A percentile compares a stretch with the other conserved stretches of the same genome.
phyloP scores from a whole-genome alignment of 306 rosid genomes.

The Fagus crenata region DNA sequence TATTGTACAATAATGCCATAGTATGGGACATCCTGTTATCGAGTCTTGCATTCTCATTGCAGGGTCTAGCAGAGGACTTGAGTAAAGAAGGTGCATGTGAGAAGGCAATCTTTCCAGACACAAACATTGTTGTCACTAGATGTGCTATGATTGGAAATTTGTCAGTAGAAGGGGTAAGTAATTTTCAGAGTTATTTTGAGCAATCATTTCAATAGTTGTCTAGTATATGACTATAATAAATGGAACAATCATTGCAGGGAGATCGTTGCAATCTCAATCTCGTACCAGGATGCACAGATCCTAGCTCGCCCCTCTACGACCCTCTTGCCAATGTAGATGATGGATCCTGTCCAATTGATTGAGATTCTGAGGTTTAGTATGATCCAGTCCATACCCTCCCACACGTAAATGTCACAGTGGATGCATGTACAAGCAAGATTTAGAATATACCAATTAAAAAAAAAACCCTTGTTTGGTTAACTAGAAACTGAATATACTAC shows the following conservation, averaged over 20 bases:
- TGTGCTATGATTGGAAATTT: constrained; percentile 82
- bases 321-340: constrained; percentile 92
- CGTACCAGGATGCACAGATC: constrained; percentile 78
- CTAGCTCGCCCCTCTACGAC: constrained; percentile 54
- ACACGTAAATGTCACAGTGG: neutral
- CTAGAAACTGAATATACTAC: neutral
- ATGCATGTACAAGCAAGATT: neutral
- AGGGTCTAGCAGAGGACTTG: constrained; percentile 84
- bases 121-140: constrained; percentile 44
- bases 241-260: constrained; percentile 53
- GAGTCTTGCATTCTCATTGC: constrained; percentile 8
- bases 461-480: constrained; percentile 16
- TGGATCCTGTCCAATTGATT: constrained; percentile 68
- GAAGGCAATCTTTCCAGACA: constrained; percentile 80
- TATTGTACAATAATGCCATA: neutral
- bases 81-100: constrained; percentile 89
- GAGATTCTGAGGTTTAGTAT: constrained; percentile 47
- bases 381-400: constrained; percentile 9
- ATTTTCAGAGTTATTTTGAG: constrained; percentile 8
- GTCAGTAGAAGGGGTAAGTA: constrained; percentile 74
- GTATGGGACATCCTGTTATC: neutral
- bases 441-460: neutral
- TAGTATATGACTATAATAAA: constrained; percentile 9
- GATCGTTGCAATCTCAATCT: constrained; percentile 79
- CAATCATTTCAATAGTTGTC: neutral